A percentile compares a stretch with the other conserved stretches of the same genome.
These are phyloP conservation scores for Auriscalpium vulgare DNA, from an alignment of 768 basidiomycete species.

Conservation along the genomic window DNA sequence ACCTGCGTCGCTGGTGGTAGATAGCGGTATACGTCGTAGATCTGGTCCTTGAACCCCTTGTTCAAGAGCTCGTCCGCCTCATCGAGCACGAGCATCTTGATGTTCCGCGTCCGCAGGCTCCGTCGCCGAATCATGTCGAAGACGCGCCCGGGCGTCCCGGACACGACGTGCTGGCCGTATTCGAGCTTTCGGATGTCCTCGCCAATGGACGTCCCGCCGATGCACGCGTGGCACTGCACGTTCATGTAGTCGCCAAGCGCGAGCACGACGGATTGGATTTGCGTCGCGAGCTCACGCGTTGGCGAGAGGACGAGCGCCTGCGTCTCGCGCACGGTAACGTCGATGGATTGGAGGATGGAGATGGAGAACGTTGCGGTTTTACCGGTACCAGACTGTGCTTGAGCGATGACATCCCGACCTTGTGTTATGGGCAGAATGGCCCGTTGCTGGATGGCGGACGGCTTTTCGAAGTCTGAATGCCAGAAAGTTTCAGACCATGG, in stretches of 20 bases:
- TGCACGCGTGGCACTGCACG: constrained; percentile 97
- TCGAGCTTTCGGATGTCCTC: constrained; percentile 97
- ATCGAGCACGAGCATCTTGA: constrained; percentile 95
- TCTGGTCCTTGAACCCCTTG: constrained; percentile 99
- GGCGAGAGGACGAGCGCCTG: constrained; percentile 96
- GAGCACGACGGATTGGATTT: constrained; percentile 95
- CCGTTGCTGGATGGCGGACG: constrained; percentile 97
- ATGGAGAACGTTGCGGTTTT: constrained; percentile 99
- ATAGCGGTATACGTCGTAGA: constrained; percentile 97
- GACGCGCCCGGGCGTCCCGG: constrained; percentile 94
- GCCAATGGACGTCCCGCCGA: constrained; percentile 93
- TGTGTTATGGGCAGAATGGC: constrained; percentile 94
- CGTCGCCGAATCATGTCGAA: constrained; percentile 98
- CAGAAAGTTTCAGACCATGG: not conserved
- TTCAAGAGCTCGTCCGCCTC: constrained; percentile 95
- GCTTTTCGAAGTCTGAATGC: constrained; percentile 81
- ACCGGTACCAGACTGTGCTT: constrained; percentile 98
- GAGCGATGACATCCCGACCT: constrained; percentile 96
- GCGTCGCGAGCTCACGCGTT: constrained; percentile 98
- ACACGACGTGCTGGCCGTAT: constrained; percentile 95
- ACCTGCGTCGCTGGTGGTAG: constrained; percentile 97
- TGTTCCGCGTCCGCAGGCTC: constrained; percentile 87
- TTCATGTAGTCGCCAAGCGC: constrained; percentile 99
- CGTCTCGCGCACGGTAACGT: constrained; percentile 87
- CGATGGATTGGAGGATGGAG: constrained; percentile 96